A percentile compares a stretch with the other conserved stretches of the same genome.
phyloP scores from a whole-genome alignment of 768 basidiomycete genomes.

The Gyrodon lividus region DNA sequence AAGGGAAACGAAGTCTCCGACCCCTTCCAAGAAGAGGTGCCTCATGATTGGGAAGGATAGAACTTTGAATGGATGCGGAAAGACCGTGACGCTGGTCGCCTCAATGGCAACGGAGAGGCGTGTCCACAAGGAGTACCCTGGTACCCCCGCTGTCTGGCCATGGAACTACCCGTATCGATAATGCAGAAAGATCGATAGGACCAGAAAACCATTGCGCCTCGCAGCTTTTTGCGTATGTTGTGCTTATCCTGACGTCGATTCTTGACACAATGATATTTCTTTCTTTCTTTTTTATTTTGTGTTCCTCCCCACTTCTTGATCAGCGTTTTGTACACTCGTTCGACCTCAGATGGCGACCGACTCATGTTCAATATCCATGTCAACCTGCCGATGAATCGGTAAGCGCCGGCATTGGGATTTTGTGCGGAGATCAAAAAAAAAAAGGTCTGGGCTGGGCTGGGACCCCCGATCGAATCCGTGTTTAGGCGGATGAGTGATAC shows the following conservation, averaged over 20 bases:
- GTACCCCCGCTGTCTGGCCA: not conserved
- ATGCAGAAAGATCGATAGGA: not conserved
- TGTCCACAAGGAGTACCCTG: not conserved
- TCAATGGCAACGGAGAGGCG: not conserved
- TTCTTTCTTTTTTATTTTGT: no score
- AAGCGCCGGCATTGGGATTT: conserved; percentile 23
- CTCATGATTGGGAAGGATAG: not conserved
- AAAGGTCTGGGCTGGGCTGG: conserved; percentile 35
- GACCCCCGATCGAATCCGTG: conserved; percentile 39
- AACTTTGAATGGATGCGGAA: not conserved
- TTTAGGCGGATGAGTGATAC: conserved; percentile 32
- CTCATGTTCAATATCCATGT: no score
- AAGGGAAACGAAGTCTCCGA: conserved; percentile 5
- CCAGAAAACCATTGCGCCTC: no score
- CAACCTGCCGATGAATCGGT: conserved; percentile 17
- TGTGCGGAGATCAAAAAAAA: conserved; percentile 36
- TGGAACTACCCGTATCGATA: not conserved
- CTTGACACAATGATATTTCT: no score
- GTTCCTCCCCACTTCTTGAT: no score
- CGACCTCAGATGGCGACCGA: no score
- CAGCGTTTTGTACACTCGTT: no score
- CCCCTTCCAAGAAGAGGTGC: conserved; percentile 1
- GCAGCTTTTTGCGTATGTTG: no score
- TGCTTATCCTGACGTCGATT: no score
- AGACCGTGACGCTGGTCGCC: not conserved